Conservation (phyloP, 176 grass and related monocot genomes). For the Elymus sibiricus region DNA sequence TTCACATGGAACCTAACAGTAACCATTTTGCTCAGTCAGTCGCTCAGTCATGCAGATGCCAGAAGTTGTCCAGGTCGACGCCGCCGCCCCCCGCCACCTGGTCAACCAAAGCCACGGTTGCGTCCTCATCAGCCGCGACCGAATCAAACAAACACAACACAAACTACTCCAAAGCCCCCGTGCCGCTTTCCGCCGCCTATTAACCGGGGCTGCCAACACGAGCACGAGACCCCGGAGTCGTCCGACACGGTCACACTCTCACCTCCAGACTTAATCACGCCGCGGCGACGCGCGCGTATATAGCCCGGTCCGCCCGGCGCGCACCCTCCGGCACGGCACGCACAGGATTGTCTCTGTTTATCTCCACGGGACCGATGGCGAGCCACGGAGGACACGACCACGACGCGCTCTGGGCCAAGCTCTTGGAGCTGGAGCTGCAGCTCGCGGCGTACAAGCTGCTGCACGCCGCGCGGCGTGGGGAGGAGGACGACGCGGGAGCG, state of each 20-base stretch:
- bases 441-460: conserved; percentile 50
- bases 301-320: not conserved
- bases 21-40: no score
- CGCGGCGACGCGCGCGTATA: not conserved
- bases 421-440: conserved; percentile 49
- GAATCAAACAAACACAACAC: conserved; percentile 30
- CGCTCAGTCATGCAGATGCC: no score
- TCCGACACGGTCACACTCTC: not conserved
- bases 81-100: not conserved
- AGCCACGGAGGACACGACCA: not conserved
- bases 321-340: not conserved
- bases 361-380: conserved; percentile 19
- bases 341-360: not conserved
- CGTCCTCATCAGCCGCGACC: not conserved
- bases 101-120: not conserved
- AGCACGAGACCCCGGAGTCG: not conserved
- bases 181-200: not conserved
- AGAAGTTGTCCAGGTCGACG: conserved; percentile 11
- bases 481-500: not conserved
- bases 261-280: not conserved
- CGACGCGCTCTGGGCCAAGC: conserved; percentile 52
- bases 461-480: conserved; percentile 7
- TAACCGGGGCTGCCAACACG: not conserved
- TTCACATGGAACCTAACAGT: no score
- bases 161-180: not conserved